Evolutionary conservation across 2,329 filamentous ascomycete species (phyloP).

Genomic region (Fusarium nelsonii): DNA sequence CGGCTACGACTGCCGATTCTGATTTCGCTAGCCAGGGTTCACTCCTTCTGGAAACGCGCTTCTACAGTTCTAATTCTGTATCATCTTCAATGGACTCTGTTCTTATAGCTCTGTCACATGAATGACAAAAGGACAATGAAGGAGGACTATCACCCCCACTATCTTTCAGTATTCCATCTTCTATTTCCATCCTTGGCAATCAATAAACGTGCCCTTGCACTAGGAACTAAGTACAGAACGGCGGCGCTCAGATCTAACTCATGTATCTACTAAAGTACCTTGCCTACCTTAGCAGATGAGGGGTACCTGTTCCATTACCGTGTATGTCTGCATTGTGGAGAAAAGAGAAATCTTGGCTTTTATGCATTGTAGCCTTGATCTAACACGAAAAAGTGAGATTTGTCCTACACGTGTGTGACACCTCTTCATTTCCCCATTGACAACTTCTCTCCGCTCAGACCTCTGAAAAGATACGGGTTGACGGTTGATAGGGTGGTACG

Average conservation of each 20-base stretch:
- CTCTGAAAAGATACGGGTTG: background rate
- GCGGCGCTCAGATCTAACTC: background rate
- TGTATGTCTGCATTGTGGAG: slow-evolving; percentile 14
- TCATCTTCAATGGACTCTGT: too few relatives aligned
- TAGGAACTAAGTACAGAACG: background rate
- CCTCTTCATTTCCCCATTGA: background rate
- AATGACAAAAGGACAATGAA: background rate
- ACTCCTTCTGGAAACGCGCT: background rate
- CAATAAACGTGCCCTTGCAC: background rate
- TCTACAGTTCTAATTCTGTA: background rate
- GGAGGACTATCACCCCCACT: background rate
- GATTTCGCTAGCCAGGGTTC: slow-evolving; percentile 36
- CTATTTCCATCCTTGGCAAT: background rate
- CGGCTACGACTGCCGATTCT: slow-evolving; percentile 4
- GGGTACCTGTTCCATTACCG: background rate
- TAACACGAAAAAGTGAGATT: slow-evolving; percentile 4
- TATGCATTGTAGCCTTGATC: slow-evolving; percentile 10
- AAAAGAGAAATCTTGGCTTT: slow-evolving; percentile 29
- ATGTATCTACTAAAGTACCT: background rate
- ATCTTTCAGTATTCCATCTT: background rate
- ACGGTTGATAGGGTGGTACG: background rate
- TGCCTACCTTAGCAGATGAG: background rate
- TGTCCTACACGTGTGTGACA: slow-evolving; percentile 26
- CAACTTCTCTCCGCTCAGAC: background rate
- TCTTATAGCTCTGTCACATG: too few relatives aligned